phyloP scores from a whole-genome alignment of 371 early-diverging fungal genomes.

The Mortierella sp. region DNA sequence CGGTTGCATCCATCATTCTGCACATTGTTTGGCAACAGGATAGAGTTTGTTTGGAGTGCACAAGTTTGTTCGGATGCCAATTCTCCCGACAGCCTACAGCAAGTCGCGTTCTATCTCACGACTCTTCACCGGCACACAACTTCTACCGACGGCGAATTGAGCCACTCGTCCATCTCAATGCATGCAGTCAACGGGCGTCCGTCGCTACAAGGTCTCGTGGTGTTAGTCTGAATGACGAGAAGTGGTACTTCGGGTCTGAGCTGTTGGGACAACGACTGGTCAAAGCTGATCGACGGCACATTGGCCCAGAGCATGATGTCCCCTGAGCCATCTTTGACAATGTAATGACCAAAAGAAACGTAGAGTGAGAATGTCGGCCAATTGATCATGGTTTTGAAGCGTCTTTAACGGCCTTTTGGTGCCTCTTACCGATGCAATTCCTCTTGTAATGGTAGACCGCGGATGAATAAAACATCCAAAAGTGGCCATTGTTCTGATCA shows the following conservation, averaged over 20 bases:
- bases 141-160: slow-evolving; percentile 31
- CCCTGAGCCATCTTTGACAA: slow-evolving; percentile 19
- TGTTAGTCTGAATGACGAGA: slow-evolving; percentile 17
- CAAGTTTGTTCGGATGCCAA: too few species aligned
- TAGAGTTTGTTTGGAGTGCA: too few species aligned
- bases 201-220: slow-evolving; percentile 2
- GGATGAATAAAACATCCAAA: slow-evolving; percentile 76
- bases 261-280: slow-evolving; percentile 36
- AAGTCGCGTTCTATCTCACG: too few species aligned
- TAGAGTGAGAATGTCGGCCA: too few species aligned
- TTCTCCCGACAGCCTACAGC: too few species aligned
- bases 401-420: neutral
- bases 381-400: neutral
- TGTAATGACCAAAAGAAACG: too few species aligned
- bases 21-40: too few species aligned
- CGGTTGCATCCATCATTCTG: too few species aligned
- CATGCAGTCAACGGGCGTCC: slow-evolving; percentile 47
- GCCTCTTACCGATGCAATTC: slow-evolving; percentile 20
- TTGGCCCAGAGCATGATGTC: slow-evolving; percentile 48
- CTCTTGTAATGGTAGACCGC: slow-evolving; percentile 55
- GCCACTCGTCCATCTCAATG: slow-evolving; percentile 52
- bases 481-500: slow-evolving; percentile 76
- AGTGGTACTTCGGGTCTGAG: slow-evolving; percentile 29
- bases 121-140: slow-evolving; percentile 32
- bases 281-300: slow-evolving; percentile 35